phyloP scores from a whole-genome alignment of 2,329 filamentous ascomycete species.

The Claviceps pusilla region DNA sequence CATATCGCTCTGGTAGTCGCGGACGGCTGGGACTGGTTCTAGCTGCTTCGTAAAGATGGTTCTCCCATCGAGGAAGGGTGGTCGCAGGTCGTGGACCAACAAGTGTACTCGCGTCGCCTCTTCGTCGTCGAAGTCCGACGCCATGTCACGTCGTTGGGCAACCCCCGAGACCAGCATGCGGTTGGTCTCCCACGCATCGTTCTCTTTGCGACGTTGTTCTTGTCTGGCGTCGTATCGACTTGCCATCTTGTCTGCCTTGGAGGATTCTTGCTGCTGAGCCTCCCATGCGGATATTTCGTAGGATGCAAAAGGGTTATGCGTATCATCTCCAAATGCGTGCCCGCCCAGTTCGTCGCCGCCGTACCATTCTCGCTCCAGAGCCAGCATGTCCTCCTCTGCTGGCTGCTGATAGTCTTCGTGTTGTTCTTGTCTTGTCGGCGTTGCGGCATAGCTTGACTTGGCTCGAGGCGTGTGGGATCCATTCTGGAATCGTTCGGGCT shows the following conservation, averaged over 20 bases:
- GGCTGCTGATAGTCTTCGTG: slow-evolving; percentile 41
- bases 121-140: slow-evolving; percentile 77
- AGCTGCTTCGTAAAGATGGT: slow-evolving; percentile 96
- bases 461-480: slow-evolving; percentile 20
- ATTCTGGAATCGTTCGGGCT: slow-evolving; percentile 16
- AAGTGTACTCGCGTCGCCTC: slow-evolving; percentile 81
- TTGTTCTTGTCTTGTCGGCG: slow-evolving; percentile 24
- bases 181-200: slow-evolving; percentile 97
- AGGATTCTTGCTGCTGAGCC: slow-evolving; percentile 61
- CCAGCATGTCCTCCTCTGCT: slow-evolving; percentile 54
- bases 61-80: slow-evolving; percentile 85
- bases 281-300: slow-evolving; percentile 62
- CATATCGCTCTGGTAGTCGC: slow-evolving; percentile 95
- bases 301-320: slow-evolving; percentile 80
- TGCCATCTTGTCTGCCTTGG: slow-evolving; percentile 65
- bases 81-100: slow-evolving; percentile 81
- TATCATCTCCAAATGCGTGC: slow-evolving; percentile 76
- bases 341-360: slow-evolving; percentile 67
- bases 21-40: slow-evolving; percentile 83
- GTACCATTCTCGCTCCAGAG: slow-evolving; percentile 86
- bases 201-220: slow-evolving; percentile 79
- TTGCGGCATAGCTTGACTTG: slow-evolving; percentile 25
- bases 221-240: slow-evolving; percentile 53
- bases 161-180: slow-evolving; percentile 95
- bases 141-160: slow-evolving; percentile 72